These are phyloP conservation scores for Alternaria gansuensis DNA, from an alignment of 2,329 filamentous ascomycete genomes.

Conservation along the genomic window DNA sequence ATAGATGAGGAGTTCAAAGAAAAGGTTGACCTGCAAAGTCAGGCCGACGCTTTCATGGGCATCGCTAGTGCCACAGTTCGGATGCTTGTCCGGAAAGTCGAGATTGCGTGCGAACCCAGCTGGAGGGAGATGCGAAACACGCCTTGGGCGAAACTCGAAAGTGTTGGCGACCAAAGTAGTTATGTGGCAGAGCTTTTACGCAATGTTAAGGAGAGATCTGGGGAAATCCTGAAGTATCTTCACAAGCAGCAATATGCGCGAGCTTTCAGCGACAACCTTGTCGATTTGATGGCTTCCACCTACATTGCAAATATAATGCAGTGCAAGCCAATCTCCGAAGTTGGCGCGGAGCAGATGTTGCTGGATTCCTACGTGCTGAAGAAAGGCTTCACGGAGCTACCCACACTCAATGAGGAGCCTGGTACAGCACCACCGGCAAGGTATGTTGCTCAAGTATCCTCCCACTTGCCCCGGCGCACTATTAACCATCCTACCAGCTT, in stretches of 20 bases:
- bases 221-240: slow-evolving; percentile 78
- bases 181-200: slow-evolving; percentile 85
- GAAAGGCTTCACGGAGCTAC: slow-evolving; percentile 76
- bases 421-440: slow-evolving; percentile 65
- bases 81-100: slow-evolving; percentile 82
- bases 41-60: slow-evolving; percentile 93
- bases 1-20: slow-evolving; percentile 81
- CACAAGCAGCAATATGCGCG: slow-evolving; percentile 93
- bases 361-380: slow-evolving; percentile 92
- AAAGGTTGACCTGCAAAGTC: slow-evolving; percentile 85
- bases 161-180: slow-evolving; percentile 89
- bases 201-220: slow-evolving; percentile 74
- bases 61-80: slow-evolving; percentile 89
- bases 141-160: slow-evolving; percentile 93
- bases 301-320: slow-evolving; percentile 87
- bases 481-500: slow-evolving; percentile 65
- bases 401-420: slow-evolving; percentile 67
- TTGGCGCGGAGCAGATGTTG: slow-evolving; percentile 96
- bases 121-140: slow-evolving; percentile 99
- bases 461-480: neutral
- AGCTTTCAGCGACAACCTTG: slow-evolving; percentile 94
- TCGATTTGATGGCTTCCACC: slow-evolving; percentile 80
- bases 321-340: slow-evolving; percentile 90
- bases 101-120: slow-evolving; percentile 80
- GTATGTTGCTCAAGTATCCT: slow-evolving; percentile 39